Base-by-base conservation (phyloP, 2,329 filamentous ascomycete species). In the Lithohypha guttulata region DNA sequence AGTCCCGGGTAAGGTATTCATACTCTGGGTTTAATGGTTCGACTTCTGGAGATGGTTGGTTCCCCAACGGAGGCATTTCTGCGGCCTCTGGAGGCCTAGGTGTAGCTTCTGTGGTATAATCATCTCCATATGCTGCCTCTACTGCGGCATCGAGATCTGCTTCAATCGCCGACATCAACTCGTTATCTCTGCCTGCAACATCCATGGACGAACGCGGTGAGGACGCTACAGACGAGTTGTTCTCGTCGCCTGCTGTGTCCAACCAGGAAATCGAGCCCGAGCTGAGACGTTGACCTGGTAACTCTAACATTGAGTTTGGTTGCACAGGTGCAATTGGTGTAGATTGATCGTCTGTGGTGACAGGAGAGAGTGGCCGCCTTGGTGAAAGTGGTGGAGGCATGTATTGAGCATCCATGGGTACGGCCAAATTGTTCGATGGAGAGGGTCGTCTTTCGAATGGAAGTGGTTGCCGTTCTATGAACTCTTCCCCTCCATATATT, bases 131-230 rank as follows among this genome's bases (percentile, higher is more conserved):
- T 4, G 89, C 91, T 35, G 89, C 89, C 59, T 96, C 91, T 6
- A 96, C 87, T 10, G 91, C 91, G 17, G 87, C 89, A 60, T 95
- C 87, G 49, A 96, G 94, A 55, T 94, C 87, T 5, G 84, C 81
- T 57, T 93, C 47, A 21, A 51, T 50, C 13, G 50, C 44, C 18
- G 45, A 46, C 11, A 44, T 42, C n/a, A 51, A 35, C 8, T 31
- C 13, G 14, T 36, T 38, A 19, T 46, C 41, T n/a, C 6, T 27
- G 14, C 43, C 13, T 4, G 42, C 43, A 37, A 46, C 39, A 23
- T 48, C 46, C 17, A 50, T 41, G 6, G 46, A 46, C 2, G 49
- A 51, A 14, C 46, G 32, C n/a, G 45, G 84, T 2, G 85, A 70
- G 0, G 87, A 94, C 2, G 84, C 84, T 2, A 74, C 70, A 3